Evolutionary conservation across 2,329 filamentous ascomycete species (phyloP).

Genomic region (Keithomyces neogunnii): DNA sequence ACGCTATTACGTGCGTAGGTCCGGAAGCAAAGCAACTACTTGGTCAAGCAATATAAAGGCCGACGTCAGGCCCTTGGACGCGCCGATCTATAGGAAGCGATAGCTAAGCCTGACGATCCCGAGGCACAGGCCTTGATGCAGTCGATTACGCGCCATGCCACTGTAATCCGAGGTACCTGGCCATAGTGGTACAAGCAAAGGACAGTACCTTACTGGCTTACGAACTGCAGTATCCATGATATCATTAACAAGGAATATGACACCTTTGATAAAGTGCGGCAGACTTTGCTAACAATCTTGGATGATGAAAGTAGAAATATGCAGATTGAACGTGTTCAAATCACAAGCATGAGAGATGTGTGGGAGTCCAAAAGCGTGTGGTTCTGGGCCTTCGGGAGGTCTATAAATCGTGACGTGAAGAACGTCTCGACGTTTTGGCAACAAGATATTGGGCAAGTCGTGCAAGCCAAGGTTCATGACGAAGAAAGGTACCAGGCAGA

Average conservation of each 20-base stretch:
- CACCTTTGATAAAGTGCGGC: slow-evolving; percentile 8
- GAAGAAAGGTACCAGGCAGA: slow-evolving; percentile 10
- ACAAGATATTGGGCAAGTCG: not conserved
- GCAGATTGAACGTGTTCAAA: slow-evolving; percentile 5
- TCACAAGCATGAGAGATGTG: slow-evolving; percentile 9
- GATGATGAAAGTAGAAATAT: slow-evolving; percentile 6
- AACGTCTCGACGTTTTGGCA: slow-evolving; percentile 11
- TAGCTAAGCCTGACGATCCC: no score
- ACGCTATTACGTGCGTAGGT: no score
- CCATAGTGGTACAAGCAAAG: no score
- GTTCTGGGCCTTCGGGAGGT: slow-evolving; percentile 12
- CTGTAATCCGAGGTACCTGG: no score
- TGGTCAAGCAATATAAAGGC: no score
- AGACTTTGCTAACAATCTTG: slow-evolving; percentile 10
- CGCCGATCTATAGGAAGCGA: no score
- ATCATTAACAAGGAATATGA: slow-evolving; percentile 10
- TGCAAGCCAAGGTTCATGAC: slow-evolving; percentile 11
- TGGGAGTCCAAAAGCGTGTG: slow-evolving; percentile 15
- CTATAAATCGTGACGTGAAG: slow-evolving; percentile 6
- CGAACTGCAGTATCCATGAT: slow-evolving; percentile 12
- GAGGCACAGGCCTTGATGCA: no score
- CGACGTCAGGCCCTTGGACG: no score
- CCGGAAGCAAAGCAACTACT: no score
- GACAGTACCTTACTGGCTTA: slow-evolving; percentile 23
- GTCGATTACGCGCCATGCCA: no score